Base-by-base conservation (phyloP, 352 stramenopile species). In the Phytophthora podocarpi region DNA sequence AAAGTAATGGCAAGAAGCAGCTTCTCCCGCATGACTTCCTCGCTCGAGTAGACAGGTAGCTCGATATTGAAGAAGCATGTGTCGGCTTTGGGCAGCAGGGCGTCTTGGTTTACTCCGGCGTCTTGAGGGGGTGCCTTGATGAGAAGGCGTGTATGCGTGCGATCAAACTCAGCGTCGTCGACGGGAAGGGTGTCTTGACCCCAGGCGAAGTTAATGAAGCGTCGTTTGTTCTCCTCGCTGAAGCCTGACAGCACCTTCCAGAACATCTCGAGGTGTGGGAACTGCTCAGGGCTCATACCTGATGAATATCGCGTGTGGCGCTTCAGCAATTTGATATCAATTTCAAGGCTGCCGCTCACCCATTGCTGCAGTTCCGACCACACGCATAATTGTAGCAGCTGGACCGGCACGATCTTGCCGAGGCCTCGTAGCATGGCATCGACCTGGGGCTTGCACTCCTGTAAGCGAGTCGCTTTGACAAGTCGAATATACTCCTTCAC, bases 41-140 rank as follows among this genome's bases (percentile, higher is more conserved):
- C 75, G 18, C 57, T 82, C 16, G 83, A 90, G 68, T 94, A 94
- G 34, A 82, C 80, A 7, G 85, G 85, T 1, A 94, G 61, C 59
- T 93, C 83, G 46, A 94, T 83, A 46, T 94, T 94, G 69, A 94
- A 94, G 37, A 94, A 94, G 75, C 85, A 94, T 26, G 85, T 94
- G 39, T 94, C 85, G 1, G 85, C 81, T 55, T 90, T 92, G 32
- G 85, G 85, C 18, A 94, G 58, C 40, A 90, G 53, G 13, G 50
- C 56, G 50, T 94, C 82, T 49, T 91, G 81, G 35, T 68, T 60
- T 0, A 59, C 45, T 18, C 49, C 64, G 8, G 53, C 30, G 13
- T 69, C 72, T 42, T 70, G 57, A 5, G 75, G 63, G 4, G 82
- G 78, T 23, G 78, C 65, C 59, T 94, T 94, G 48, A 94, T 82